Conservation (phyloP, 2,329 filamentous ascomycete species). For the Grosmannia serpens region DNA sequence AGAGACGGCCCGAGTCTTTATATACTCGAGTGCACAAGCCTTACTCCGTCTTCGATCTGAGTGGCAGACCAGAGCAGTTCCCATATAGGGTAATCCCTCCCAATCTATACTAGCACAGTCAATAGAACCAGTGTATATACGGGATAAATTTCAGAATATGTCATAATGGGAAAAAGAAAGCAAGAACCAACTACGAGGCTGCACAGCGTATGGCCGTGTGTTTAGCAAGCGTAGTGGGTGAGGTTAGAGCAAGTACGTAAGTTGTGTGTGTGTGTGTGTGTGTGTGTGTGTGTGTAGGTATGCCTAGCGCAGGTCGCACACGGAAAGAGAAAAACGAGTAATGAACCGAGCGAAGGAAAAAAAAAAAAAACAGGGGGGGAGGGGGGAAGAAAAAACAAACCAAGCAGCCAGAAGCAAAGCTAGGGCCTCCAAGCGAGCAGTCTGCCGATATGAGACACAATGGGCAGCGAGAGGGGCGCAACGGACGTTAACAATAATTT, state of each 20-base stretch:
- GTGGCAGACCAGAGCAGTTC: neutral
- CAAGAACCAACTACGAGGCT: neutral
- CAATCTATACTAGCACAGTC: neutral
- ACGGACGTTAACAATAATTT: no score
- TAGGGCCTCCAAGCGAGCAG: conserved; percentile 9
- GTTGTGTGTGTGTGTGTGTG: neutral
- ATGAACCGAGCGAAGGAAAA: neutral
- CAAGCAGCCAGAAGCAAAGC: neutral
- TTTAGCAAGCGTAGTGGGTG: no score
- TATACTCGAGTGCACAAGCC: neutral
- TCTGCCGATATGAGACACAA: neutral
- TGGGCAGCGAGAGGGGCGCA: neutral
- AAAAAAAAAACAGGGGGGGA: neutral
- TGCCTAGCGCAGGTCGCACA: neutral
- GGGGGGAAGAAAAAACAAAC: neutral
- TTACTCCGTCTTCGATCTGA: neutral
- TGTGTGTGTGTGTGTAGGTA: neutral
- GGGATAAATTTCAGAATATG: neutral
- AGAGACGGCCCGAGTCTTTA: neutral
- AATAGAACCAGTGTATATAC: neutral
- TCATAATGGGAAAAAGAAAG: neutral
- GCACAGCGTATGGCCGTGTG: no score
- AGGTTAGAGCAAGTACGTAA: neutral
- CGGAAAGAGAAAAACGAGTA: neutral
- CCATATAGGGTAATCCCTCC: neutral